Evolutionary conservation across 805 yeast species (phyloP).

Genomic region (Zygoascus bituminiphila): DNA sequence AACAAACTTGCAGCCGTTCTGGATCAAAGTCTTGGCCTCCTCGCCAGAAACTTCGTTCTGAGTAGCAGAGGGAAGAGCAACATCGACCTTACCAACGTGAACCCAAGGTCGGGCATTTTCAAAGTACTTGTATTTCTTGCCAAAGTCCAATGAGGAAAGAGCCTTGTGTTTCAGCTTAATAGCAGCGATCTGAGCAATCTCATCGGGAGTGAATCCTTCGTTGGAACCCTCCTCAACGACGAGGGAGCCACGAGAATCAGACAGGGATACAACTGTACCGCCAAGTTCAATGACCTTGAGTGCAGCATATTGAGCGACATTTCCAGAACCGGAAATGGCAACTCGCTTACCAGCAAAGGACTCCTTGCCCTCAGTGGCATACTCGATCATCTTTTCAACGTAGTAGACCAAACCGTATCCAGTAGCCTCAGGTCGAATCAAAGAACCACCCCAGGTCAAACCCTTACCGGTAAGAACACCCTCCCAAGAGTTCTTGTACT

Average conservation of each 20-base stretch:
- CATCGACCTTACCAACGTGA: slow-evolving; percentile 82
- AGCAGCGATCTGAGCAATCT: slow-evolving; percentile 74
- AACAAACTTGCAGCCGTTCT: slow-evolving; percentile 83
- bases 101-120: slow-evolving; percentile 97
- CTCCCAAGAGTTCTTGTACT: slow-evolving; percentile 83
- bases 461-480: slow-evolving; percentile 99
- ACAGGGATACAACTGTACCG: slow-evolving; percentile 85
- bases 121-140: slow-evolving; percentile 55
- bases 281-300: slow-evolving; percentile 95
- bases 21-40: slow-evolving; percentile 91
- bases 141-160: slow-evolving; percentile 25
- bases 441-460: slow-evolving; percentile 96
- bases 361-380: slow-evolving; percentile 84
- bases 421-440: slow-evolving; percentile 98
- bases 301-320: slow-evolving; percentile 99
- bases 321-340: slow-evolving; percentile 96
- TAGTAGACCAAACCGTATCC: slow-evolving; percentile 97
- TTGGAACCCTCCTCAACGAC: slow-evolving; percentile 41
- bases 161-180: slow-evolving; percentile 64
- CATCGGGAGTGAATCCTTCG: slow-evolving; percentile 76
- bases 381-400: slow-evolving; percentile 95
- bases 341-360: slow-evolving; percentile 88
- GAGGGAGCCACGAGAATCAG: slow-evolving; percentile 91
- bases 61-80: slow-evolving; percentile 97
- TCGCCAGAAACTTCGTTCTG: slow-evolving; percentile 97